A percentile compares a stretch with the other conserved stretches of the same genome.
phyloP scores from a whole-genome alignment of 1,139 yeast species.

The Hyphopichia pseudoburtonii region DNA sequence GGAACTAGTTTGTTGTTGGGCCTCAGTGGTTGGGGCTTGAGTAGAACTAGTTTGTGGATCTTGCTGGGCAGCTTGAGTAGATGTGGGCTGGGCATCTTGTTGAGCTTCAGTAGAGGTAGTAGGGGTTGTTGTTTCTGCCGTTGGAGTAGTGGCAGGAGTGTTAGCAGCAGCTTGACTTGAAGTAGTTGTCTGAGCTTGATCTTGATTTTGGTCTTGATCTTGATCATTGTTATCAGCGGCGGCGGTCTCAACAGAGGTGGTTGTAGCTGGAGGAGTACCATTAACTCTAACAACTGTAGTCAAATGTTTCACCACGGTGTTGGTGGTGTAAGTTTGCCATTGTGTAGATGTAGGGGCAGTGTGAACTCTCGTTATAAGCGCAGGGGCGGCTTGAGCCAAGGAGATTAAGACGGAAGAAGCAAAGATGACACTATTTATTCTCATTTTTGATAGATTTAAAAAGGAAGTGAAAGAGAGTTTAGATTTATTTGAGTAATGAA shows the following conservation, averaged over 20 bases:
- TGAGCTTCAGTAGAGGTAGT: conserved; percentile 6
- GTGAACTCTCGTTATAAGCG: conserved; percentile 25
- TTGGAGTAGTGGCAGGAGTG: conserved; percentile 9
- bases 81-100: conserved; percentile 12
- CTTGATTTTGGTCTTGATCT: conserved; percentile 14
- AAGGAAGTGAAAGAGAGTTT: conserved; percentile 1
- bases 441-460: conserved; percentile 12
- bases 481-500: neutral
- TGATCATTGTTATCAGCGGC: conserved; percentile 15
- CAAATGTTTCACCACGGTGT: conserved; percentile 14
- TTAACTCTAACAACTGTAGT: conserved; percentile 9
- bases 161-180: conserved; percentile 6
- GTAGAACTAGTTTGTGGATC: conserved; percentile 9
- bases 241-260: conserved; percentile 11
- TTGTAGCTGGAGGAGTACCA: conserved; percentile 10
- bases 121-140: conserved; percentile 11
- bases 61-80: conserved; percentile 23
- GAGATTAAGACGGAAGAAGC: conserved; percentile 20
- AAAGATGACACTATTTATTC: conserved; percentile 8
- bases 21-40: conserved; percentile 14
- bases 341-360: conserved; percentile 34
- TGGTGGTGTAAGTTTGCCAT: conserved; percentile 20
- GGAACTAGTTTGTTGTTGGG: conserved; percentile 12
- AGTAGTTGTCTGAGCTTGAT: conserved; percentile 20
- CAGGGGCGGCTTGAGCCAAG: conserved; percentile 28